Evolutionary conservation across 139 green algal species (phyloP), one percentile per base, ranked within the genome.

Genomic region (Chlamydomonas asymmetrica): DNA sequence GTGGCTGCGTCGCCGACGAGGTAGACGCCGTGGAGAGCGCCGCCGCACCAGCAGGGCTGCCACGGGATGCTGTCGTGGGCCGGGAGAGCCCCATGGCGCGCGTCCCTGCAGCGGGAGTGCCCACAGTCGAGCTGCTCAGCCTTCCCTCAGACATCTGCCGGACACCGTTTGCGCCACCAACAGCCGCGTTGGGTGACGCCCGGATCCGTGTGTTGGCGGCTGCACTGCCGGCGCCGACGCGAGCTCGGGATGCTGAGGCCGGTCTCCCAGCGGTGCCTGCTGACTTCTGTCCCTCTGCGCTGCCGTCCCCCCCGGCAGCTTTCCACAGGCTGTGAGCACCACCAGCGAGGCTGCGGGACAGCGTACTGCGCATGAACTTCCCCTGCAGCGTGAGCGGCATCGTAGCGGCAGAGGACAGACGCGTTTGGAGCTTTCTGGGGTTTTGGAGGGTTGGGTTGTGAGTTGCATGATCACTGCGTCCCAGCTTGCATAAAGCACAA

Each of bases 311-410:
- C 39, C 3, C 45, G 13, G 9, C 43, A 38, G 62, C 63, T 7
- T 39, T 25, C 80, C 80, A 86, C 38, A 86, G 61, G 71, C 65
- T 79, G 31, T 77, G 48, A 2, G 80, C 75, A 29, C 80, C 80
- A 18, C 70, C 80, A 2, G 80, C 80, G 5, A 86, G 66, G 23
- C 63, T 78, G 59, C 80, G 75, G 2, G 57, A 59, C 1, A 86
- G 52, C 32, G 64, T 77, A 52, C 69, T 65, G 18, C 80, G 70
- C 65, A 86, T 75, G 71, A 80, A 86, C 29, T n/a, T 72, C 35
- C 80, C 80, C 57, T 71, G 65, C 3, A n/a, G n/a, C n/a, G n/a
- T n/a, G n/a, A n/a, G n/a, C n/a, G n/a, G n/a, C n/a, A n/a, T n/a
- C n/a, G n/a, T n/a, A n/a, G n/a, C n/a, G n/a, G n/a, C n/a, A n/a